Percentiles rank a stretch among this genome's conserved stretches.
phyloP scores from a whole-genome alignment of 2,329 filamentous ascomycete genomes.

The Cercospora sp. region DNA sequence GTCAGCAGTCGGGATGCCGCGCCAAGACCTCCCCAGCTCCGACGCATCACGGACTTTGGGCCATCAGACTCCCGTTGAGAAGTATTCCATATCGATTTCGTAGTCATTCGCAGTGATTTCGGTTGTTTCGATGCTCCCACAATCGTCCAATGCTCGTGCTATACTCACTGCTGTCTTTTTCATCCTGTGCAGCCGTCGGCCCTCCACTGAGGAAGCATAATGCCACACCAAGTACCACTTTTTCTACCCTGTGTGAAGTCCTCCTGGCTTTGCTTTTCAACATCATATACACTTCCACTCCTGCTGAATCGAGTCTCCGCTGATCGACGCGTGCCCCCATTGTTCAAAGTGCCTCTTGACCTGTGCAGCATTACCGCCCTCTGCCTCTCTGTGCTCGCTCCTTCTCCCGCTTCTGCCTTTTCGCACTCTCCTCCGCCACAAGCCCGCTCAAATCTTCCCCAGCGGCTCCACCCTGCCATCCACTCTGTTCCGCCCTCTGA shows the following conservation, averaged over 20 bases:
- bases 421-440: constrained; percentile 90
- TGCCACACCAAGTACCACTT: not conserved
- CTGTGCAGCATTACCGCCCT: constrained; percentile 36
- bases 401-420: constrained; percentile 84
- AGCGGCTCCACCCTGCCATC: constrained; percentile 63
- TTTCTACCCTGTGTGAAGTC: not conserved
- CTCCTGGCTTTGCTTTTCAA: not conserved
- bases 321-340: not conserved
- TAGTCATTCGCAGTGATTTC: not conserved
- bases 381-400: constrained; percentile 58
- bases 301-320: not conserved
- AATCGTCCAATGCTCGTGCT: not conserved
- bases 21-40: constrained; percentile 3
- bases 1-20: not conserved
- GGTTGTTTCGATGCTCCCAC: not conserved
- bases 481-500: constrained; percentile 60
- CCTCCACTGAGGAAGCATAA: not conserved
- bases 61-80: not conserved
- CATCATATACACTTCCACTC: constrained; percentile 1
- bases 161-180: not conserved
- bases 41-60: not conserved
- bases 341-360: not conserved
- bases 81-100: not conserved
- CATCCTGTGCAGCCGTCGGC: constrained; percentile 2
- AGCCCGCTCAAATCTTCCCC: constrained; percentile 93